Evolutionary conservation across 2,329 filamentous ascomycete genomes (phyloP), one percentile per base, ranked within the genome.

Genomic region (Tolypocladium guangdongense): DNA sequence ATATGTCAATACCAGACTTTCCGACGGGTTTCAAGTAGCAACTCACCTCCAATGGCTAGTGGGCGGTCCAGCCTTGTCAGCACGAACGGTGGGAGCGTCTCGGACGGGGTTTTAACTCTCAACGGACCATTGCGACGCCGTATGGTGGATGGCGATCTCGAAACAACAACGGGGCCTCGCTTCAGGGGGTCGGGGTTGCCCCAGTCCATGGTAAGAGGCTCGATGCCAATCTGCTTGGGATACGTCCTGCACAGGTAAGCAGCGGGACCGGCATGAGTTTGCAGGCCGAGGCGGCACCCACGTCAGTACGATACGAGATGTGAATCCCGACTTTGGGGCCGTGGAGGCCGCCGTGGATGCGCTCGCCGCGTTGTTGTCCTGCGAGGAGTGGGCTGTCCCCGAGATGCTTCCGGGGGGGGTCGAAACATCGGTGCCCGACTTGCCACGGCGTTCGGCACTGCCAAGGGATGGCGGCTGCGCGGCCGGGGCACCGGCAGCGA

Each of bases 221-320:
- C 88, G 69, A 97, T 92, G 57, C 92, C 92, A 59, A 88, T 90
- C 72, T 96, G 92, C 62, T 90, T 90, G 32, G 92, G 92, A 70
- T 97, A 96, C 7, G 91, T 96, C 50, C 80, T 82, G 45, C 14
- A 41, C 35, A 37, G 43, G 52, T 62, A 49, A 58, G 54, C 51
- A 52, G 24, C 49, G 5, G 18, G 43, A 35, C 37, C 20, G 22
- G 16, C 30, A 36, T 27, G 30, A 14, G 10, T 39, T 35, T 16
- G n/a, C 38, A 18, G n/a, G 7, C n/a, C 7, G 10, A 39, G 45
- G 41, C 51, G 53, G 58, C 65, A 58, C 67, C 62, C 63, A 78
- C 76, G 78, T 81, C 56, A 81, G 70, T 56, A 81, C 72, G 55
- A 81, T 80, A 22, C 78, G 75, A 51, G 77, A 79, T 11, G 77